phyloP scores from a whole-genome alignment of 805 yeast genomes.

The Vanderwaltozyma yarrowii region DNA sequence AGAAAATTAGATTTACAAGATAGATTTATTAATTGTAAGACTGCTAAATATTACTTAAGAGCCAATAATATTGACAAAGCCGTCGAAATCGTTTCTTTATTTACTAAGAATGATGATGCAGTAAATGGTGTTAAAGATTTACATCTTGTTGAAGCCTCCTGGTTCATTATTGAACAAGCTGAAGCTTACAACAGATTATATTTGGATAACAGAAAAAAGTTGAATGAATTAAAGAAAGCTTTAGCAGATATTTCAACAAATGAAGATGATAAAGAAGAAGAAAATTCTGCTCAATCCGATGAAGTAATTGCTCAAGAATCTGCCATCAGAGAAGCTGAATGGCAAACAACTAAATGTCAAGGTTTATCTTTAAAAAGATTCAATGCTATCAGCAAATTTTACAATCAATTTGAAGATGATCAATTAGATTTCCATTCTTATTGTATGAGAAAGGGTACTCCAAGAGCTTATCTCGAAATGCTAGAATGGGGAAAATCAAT shows the following conservation, averaged over 20 bases:
- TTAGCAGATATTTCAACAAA: conserved; percentile 8
- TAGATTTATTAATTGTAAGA: conserved; percentile 79
- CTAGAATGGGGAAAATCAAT: conserved; percentile 74
- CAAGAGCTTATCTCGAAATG: conserved; percentile 70
- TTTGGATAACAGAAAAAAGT: conserved; percentile 22
- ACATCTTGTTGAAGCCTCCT: conserved; percentile 81
- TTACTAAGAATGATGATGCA: conserved; percentile 75
- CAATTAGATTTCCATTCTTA: conserved; percentile 93
- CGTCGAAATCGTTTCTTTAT: conserved; percentile 58
- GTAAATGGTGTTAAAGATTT: conserved; percentile 81
- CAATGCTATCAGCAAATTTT: conserved; percentile 53
- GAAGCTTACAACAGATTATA: conserved; percentile 66
- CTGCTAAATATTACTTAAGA: conserved; percentile 74
- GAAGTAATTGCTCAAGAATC: conserved; percentile 19
- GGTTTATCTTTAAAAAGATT: conserved; percentile 80
- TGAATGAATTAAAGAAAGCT: conserved; percentile 9
- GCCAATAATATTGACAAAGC: conserved; percentile 70
- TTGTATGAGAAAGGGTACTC: conserved; percentile 83
- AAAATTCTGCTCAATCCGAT: conserved; percentile 5
- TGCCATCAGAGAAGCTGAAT: conserved; percentile 31
- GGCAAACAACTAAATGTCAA: conserved; percentile 36
- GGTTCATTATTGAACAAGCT: conserved; percentile 81
- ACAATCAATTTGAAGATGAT: conserved; percentile 63
- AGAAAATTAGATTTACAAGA: conserved; percentile 77
- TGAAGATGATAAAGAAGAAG: no score